Conservation (phyloP, 2,329 filamentous ascomycete species). For the Teratosphaeriaceae sp. region DNA sequence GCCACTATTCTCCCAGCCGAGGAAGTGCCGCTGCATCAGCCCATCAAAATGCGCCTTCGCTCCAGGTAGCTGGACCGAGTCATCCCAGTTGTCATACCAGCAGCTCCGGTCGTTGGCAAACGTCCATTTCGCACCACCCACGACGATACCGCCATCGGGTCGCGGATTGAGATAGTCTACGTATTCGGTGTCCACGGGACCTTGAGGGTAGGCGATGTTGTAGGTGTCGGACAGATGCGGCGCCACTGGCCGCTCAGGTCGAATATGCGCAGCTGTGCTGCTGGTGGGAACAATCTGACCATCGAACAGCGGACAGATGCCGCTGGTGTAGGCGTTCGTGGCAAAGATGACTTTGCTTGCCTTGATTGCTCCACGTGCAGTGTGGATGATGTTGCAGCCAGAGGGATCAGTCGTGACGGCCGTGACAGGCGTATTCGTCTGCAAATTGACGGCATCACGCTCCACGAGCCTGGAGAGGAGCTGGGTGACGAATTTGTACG, state of each 20-base stretch:
- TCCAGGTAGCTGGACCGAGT: conserved; percentile 38
- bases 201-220: conserved; percentile 17
- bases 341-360: conserved; percentile 28
- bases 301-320: conserved; percentile 20
- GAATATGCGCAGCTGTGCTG: conserved; percentile 7
- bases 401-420: conserved; percentile 7
- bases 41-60: conserved; percentile 41
- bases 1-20: conserved; percentile 42
- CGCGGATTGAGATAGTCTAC: conserved; percentile 40
- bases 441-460: conserved; percentile 53
- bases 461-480: conserved; percentile 17
- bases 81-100: conserved; percentile 45
- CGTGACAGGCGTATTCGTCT: conserved; percentile 61
- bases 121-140: conserved; percentile 36
- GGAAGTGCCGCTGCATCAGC: conserved; percentile 44
- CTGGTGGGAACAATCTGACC: conserved; percentile 4
- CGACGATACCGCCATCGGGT: conserved; percentile 39
- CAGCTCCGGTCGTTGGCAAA: conserved; percentile 29
- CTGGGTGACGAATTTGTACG: conserved; percentile 24
- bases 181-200: too few relatives aligned
- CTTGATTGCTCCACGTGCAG: conserved; percentile 20
- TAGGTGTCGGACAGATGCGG: conserved; percentile 25
- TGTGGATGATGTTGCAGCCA: conserved; percentile 11
- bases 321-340: conserved; percentile 21
- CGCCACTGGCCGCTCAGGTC: not conserved